Evolutionary conservation across 805 yeast genomes (phyloP).

Genomic region (Groenewaldozyma tartarivorans): DNA sequence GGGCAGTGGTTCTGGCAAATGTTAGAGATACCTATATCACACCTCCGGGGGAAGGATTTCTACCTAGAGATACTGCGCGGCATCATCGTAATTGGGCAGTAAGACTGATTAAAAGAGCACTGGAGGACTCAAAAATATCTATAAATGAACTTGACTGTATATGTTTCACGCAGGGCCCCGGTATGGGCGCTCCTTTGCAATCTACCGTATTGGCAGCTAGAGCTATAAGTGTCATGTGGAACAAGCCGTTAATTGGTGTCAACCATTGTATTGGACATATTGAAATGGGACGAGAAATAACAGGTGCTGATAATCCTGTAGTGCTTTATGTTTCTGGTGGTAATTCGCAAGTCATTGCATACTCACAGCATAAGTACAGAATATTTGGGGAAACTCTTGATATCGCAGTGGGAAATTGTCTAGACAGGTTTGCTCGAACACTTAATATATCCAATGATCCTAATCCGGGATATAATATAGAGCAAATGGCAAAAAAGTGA

Average conservation of each 20-base stretch:
- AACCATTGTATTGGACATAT: constrained; percentile 98
- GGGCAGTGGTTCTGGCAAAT: constrained; percentile 75
- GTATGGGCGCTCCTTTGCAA: constrained; percentile 98
- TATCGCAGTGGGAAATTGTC: constrained; percentile 94
- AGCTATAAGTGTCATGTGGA: constrained; percentile 70
- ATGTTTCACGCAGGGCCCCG: constrained; percentile 97
- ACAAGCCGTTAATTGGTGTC: constrained; percentile 82
- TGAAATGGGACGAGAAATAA: constrained; percentile 98
- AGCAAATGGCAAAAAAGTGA: constrained; percentile 85
- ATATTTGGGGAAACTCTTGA: constrained; percentile 99
- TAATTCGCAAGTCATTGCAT: constrained; percentile 95
- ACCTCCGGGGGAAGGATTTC: constrained; percentile 97
- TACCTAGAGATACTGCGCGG: constrained; percentile 93
- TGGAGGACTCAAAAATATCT: constrained; percentile 47
- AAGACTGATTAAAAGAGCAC: constrained; percentile 56
- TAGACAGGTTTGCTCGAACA: constrained; percentile 92
- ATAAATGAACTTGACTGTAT: constrained; percentile 44
- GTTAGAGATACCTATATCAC: constrained; percentile 90
- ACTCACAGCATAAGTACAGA: constrained; percentile 84
- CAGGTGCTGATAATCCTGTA: constrained; percentile 96
- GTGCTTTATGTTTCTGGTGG: constrained; percentile 97
- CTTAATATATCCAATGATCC: constrained; percentile 85
- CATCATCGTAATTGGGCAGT: constrained; percentile 96
- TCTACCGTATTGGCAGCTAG: constrained; percentile 90
- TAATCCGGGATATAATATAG: constrained; percentile 95